phyloP scores from a whole-genome alignment of 139 green algal species.

The Zygnema circumcarinatum region DNA sequence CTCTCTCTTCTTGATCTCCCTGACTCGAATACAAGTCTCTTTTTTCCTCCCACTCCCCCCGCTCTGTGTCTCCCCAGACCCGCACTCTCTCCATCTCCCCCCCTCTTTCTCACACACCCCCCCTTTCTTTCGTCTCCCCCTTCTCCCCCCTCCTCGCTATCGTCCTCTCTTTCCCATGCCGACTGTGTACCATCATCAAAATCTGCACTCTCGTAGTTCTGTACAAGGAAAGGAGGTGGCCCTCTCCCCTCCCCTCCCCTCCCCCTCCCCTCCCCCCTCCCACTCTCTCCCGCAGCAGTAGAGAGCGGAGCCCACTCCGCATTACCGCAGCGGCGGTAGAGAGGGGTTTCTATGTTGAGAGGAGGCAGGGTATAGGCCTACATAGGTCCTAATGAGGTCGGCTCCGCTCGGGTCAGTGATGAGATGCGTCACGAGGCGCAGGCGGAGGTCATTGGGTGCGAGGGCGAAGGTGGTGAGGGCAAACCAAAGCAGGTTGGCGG shows the following conservation, averaged over 20 bases:
- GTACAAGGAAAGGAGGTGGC: no score
- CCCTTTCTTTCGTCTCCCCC: not conserved
- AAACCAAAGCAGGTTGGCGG: constrained; percentile 87
- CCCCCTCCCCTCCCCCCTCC: not conserved
- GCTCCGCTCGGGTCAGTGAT: constrained; percentile 42
- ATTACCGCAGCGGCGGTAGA: not conserved
- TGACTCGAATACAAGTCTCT: no score
- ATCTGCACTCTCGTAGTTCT: no score
- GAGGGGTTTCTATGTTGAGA: not conserved
- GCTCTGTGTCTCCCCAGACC: no score
- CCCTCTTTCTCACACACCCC: not conserved
- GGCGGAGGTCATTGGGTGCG: constrained; percentile 81
- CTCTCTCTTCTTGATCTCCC: no score
- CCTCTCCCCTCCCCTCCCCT: not conserved
- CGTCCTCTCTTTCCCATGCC: not conserved
- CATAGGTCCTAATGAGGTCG: constrained; percentile 20
- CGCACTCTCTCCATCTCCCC: not conserved
- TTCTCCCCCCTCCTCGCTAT: not conserved
- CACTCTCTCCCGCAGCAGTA: no score
- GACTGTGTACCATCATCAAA: no score
- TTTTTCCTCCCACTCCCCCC: no score
- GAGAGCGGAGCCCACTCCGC: not conserved
- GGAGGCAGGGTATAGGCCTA: not conserved
- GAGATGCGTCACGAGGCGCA: constrained; percentile 80
- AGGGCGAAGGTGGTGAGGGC: constrained; percentile 84